Evolutionary conservation across 2,329 filamentous ascomycete genomes (phyloP).

Genomic region (Aspergillus ustus): DNA sequence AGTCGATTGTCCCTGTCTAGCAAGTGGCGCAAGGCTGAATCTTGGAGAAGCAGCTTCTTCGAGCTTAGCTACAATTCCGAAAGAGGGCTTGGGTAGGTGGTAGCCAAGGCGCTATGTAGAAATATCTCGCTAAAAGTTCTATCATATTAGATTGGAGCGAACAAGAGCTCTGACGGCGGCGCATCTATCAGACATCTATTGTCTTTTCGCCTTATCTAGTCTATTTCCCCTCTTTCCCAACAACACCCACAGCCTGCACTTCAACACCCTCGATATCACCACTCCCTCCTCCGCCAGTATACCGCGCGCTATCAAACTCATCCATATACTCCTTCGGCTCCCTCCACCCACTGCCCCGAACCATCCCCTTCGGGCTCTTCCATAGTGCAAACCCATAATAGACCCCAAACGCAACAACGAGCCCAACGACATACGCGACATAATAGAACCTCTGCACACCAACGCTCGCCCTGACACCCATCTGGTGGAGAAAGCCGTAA

Average conservation of each 20-base stretch:
- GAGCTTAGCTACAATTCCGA: neutral
- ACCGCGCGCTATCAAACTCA: conserved; percentile 20
- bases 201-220: neutral
- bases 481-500: conserved; percentile 46
- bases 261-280: neutral
- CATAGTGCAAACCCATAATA: conserved; percentile 22
- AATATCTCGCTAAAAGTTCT: neutral
- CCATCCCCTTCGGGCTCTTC: conserved; percentile 15
- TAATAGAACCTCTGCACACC: conserved; percentile 56
- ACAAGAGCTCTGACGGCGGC: no score
- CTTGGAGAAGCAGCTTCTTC: no score
- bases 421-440: conserved; percentile 59
- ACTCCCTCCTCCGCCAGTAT: neutral
- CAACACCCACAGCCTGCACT: neutral
- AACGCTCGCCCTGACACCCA: conserved; percentile 43
- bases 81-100: no score
- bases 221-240: neutral
- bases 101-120: neutral
- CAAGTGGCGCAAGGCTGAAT: no score
- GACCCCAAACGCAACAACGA: conserved; percentile 35
- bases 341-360: conserved; percentile 32
- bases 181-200: no score
- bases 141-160: neutral
- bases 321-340: conserved; percentile 45
- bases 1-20: no score